Evolutionary conservation across 208 protist species (phyloP).

Genomic region (Acanthamoeba rhysodes): DNA sequence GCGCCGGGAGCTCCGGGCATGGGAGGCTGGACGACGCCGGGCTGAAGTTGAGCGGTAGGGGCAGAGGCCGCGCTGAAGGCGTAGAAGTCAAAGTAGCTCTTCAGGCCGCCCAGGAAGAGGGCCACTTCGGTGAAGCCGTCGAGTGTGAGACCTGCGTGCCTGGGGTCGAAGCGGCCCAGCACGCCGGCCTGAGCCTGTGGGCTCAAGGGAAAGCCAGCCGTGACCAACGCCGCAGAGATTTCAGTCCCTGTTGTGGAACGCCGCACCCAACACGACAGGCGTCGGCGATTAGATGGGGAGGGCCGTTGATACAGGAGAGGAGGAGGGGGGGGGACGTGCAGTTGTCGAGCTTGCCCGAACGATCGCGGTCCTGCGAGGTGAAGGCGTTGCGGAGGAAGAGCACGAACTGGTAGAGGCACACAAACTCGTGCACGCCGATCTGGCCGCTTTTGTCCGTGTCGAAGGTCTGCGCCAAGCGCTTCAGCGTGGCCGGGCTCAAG

Average conservation of each 20-base stretch:
- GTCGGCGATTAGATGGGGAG: too few relatives aligned
- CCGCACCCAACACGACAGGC: background rate
- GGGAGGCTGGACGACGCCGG: background rate
- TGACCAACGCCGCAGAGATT: background rate
- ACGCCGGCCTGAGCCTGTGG: background rate
- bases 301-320: too few relatives aligned
- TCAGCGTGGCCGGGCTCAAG: background rate
- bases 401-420: slow-evolving; percentile 39
- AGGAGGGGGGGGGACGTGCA: background rate
- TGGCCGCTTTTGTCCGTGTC: background rate
- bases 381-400: slow-evolving; percentile 6
- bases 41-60: background rate
- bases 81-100: slow-evolving; percentile 42
- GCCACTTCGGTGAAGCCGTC: slow-evolving; percentile 32
- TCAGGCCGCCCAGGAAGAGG: background rate
- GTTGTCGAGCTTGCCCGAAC: slow-evolving; percentile 38
- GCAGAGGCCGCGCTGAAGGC: background rate
- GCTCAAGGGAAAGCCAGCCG: background rate
- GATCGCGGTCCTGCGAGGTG: background rate
- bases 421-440: background rate
- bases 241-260: background rate
- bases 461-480: slow-evolving; percentile 27
- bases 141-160: background rate
- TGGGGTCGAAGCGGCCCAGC: slow-evolving; percentile 1
- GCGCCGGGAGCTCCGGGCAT: background rate